phyloP scores from a whole-genome alignment of 163 green algal species.

The Volvox carteri region DNA sequence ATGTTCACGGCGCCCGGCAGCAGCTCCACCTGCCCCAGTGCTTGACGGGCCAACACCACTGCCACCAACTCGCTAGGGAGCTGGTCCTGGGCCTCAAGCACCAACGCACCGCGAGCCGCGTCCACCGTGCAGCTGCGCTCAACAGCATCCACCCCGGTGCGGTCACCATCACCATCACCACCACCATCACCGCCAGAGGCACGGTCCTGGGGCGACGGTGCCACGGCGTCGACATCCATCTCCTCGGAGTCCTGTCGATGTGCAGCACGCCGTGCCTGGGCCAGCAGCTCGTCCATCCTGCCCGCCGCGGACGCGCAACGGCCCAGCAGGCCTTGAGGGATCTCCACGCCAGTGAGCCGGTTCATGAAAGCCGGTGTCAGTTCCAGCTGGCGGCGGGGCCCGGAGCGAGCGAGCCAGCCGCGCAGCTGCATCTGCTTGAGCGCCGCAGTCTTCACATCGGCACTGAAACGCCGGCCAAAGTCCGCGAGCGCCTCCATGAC shows the following conservation, averaged over 20 bases:
- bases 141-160: background rate
- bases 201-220: no score
- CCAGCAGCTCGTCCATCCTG: conserved; percentile 19
- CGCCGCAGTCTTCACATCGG: conserved; percentile 25
- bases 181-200: no score
- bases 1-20: conserved; percentile 1
- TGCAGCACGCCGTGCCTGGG: background rate
- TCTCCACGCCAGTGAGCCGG: conserved; percentile 22
- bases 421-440: conserved; percentile 53
- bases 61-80: conserved; percentile 40
- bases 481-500: conserved; percentile 34
- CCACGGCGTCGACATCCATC: background rate
- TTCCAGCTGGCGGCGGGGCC: conserved; percentile 25
- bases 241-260: background rate
- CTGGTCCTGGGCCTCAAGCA: background rate
- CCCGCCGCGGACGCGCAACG: conserved; percentile 1
- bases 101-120: background rate
- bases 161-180: background rate
- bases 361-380: conserved; percentile 21
- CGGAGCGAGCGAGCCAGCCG: conserved; percentile 25
- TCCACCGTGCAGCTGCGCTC: conserved; percentile 10
- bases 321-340: conserved; percentile 3
- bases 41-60: conserved; percentile 33
- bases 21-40: conserved; percentile 26
- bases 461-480: conserved; percentile 35